phyloP scores from a whole-genome alignment of 148 eudicot species.

The Heliamphora exappendiculata region DNA sequence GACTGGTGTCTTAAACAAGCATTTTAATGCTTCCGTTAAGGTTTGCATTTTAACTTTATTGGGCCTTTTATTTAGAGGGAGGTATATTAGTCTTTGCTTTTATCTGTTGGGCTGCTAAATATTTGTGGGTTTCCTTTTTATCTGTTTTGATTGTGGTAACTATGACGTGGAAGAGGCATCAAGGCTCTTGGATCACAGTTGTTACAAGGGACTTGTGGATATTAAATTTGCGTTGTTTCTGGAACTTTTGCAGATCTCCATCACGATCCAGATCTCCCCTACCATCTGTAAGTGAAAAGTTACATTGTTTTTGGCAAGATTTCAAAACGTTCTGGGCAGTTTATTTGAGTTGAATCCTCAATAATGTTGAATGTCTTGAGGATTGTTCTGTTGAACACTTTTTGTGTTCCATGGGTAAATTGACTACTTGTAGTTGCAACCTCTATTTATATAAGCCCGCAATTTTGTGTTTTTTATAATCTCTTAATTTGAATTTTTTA shows the following conservation, averaged over 20 bases:
- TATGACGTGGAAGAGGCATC: conserved; percentile 62
- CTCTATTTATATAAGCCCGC: background rate
- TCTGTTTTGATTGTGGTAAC: conserved; percentile 37
- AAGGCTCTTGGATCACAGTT: conserved; percentile 58
- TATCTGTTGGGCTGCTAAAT: conserved; percentile 13
- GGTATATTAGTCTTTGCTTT: background rate
- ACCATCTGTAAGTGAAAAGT: conserved; percentile 56
- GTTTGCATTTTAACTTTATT: conserved; percentile 10
- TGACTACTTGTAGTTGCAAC: background rate
- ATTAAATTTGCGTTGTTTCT: conserved; percentile 60
- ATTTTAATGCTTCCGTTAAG: conserved; percentile 13
- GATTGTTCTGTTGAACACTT: background rate
- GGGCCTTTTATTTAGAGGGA: background rate
- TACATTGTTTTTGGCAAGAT: background rate
- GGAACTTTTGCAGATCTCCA: conserved; percentile 97
- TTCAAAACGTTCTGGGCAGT: background rate
- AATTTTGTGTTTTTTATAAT: background rate
- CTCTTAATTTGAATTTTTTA: background rate
- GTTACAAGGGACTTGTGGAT: conserved; percentile 54
- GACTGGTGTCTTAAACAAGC: conserved; percentile 10
- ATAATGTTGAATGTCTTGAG: background rate
- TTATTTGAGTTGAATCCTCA: background rate
- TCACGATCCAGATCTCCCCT: conserved; percentile 80
- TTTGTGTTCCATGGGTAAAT: background rate
- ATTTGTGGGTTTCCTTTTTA: conserved; percentile 23